Base-by-base conservation (phyloP, 176 grass and related monocot species). In the Pontederia paniculata region DNA sequence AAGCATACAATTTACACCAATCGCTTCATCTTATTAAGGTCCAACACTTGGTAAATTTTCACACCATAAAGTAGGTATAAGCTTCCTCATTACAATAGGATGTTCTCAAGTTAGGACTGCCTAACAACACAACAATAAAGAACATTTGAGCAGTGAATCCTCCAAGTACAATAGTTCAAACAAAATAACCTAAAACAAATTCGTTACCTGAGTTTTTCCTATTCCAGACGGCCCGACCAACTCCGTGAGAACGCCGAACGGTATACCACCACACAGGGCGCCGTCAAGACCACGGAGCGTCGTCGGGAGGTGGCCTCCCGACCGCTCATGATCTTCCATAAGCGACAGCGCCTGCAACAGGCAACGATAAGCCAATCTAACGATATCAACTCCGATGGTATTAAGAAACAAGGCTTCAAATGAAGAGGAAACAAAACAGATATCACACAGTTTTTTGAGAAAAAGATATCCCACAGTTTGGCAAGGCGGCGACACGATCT, bases 191-290 rank as follows among this genome's bases (percentile, higher is more conserved):
- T 13, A 2, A 18, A 49, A 46, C 9, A 22, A 16, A 50, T n/a
- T 43, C 21, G 14, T 78, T 69, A 90, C 93, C 78, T 97, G 86
- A 41, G 86, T 88, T 76, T 97, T 97, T 31, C 93, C 93, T 2
- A 91, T 91, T 70, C 93, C 93, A 12, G 93, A 84, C 2, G 93
- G 86, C 9, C 83, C 93, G 15, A 97, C 93, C 48, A 97, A 69
- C 72, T 91, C 86, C 13, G 80, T 88, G 62, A 97, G 93, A 77
- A 74, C 82, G 13, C 86, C 83, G 19, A 74, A 52, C 10, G 83
- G 86, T 45, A 97, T 77, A 16, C 86, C 93, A 51, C 93, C 93
- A 21, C 83, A 63, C 56, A 97, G 62, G n/a, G 80, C 83, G 45
- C 69, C 75, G n/a, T 97, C 93, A 49, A 91, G 56, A 2, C 93